Evolutionary conservation across 2,329 filamentous ascomycete genomes (phyloP), one percentile per base, ranked within the genome.

Genomic region (Leptographium wingfieldii): DNA sequence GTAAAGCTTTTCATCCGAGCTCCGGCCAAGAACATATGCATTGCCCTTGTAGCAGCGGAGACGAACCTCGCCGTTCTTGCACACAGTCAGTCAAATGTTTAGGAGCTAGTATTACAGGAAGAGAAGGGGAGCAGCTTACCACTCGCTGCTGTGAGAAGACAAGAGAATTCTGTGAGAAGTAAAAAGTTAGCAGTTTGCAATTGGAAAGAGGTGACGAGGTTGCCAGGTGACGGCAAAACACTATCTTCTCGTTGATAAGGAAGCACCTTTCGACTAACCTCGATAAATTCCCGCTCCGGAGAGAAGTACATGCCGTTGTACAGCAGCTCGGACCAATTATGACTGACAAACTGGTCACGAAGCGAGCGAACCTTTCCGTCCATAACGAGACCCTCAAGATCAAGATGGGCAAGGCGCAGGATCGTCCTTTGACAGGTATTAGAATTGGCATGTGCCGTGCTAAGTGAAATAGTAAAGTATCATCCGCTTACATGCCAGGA

Each of bases 331-430:
- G 75, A 74, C 75, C 77, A 82, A 67, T 74, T 72, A 70, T 74
- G 73, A 48, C 76, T 79, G 63, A 79, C 73, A 67, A 84, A 82
- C 67, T 82, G 79, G 70, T 84, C 80, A 65, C 81, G 78, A 33
- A 84, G 73, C 63, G 77, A 75, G 63, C 80, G 79, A 46, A 85
- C 78, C 67, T 81, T 77, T 61, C 76, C 74, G 71, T 84, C 82
- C 70, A 85, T 73, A 61, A 80, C 77, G 19, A 73, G 66, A 61
- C 70, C 71, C 66, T 73, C 71, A 43, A 85, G 73, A 62, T 84
- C 81, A 4, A 74, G 57, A 62, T 76, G 74, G 25, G 73, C 74
- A 25, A 72, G 69, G 25, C 73, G 70, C 55, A 69, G 67, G 31
- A 71, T 68, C 59, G 70, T 70, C 63, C 52, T 55, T 19, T 19